These are phyloP conservation scores for Mimosa bimucronata DNA, from an alignment of 306 rosid genomes.

Conservation along the genomic window DNA sequence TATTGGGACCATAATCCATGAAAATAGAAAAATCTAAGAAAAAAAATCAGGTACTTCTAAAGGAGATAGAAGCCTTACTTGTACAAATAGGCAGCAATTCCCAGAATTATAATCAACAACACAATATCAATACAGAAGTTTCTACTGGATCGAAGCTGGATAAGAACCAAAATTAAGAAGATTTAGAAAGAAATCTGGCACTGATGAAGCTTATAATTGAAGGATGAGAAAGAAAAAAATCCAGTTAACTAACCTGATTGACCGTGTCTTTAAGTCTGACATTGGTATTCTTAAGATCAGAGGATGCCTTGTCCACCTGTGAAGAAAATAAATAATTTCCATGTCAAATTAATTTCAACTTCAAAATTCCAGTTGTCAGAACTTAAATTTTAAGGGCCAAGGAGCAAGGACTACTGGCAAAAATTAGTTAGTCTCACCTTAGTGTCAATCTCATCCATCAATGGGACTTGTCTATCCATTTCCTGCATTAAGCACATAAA, in stretches of 20 bases:
- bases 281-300: conserved; percentile 97
- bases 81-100: conserved; percentile 97
- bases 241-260: conserved; percentile 66
- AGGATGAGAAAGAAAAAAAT: conserved; percentile 26
- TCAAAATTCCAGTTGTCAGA: conserved; percentile 20
- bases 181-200: conserved; percentile 31
- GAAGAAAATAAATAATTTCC: conserved; percentile 35
- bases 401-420: conserved; percentile 2
- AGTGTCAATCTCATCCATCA: conserved; percentile 97
- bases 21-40: neutral
- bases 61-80: conserved; percentile 70
- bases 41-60: neutral
- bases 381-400: no score
- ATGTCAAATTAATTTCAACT: conserved; percentile 35
- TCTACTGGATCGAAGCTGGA: conserved; percentile 96
- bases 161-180: conserved; percentile 44
- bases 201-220: neutral
- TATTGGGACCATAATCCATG: conserved; percentile 1
- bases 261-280: conserved; percentile 95
- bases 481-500: conserved; percentile 60
- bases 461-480: conserved; percentile 95
- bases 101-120: conserved; percentile 86
- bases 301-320: conserved; percentile 88
- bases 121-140: conserved; percentile 96
- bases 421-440: conserved; percentile 61